Evolutionary conservation across 345 rosid species (phyloP), one percentile per base, ranked within the genome.

Genomic region (Raphanus sativus): DNA sequence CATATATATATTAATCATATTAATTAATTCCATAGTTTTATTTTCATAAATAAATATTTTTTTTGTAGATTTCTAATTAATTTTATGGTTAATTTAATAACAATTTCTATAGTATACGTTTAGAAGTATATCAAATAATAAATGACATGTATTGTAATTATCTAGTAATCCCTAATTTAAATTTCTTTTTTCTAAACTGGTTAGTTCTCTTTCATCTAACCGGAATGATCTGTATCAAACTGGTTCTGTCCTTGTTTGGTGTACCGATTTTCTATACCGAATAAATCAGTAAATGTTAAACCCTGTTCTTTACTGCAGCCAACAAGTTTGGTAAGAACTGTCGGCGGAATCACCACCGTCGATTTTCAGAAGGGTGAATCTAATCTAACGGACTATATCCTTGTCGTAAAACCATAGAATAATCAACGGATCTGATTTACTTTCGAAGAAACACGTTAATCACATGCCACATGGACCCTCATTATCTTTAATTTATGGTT

Each of bases 301-400:
- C n/a, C 65, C 36, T 60, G 42, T 28, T 15, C 33, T 28, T 17
- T 1, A 52, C 54, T 2, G 29, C 42, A 50, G 15, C 62, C 1
- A 25, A 36, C 1, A 12, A 7, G 52, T 38, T 77, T 29, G 24
- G 71, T 65, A 29, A 29, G 66, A 64, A 32, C 38, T 65, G 76
- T 77, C 72, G 62, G 67, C 71, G n/a, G 13, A 30, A 55, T 70
- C 60, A 12, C 1, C 30, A 28, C 75, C 75, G 71, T 70, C 16
- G 30, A 29, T 17, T 70, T 16, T 12, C 0, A 1, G 5, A 70
- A 70, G 6, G 10, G 21, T 17, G 8, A 71, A 42, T 70, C 12
- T 62, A 63, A 70, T 77, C 75, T 62, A 70, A 70, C 70, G 75
- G 65, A 11, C 0, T 13, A 34, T 33, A 12, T 6, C 10, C 10